Base-by-base conservation (phyloP, 768 basidiomycete genomes). In the Mycena kentingensis region DNA sequence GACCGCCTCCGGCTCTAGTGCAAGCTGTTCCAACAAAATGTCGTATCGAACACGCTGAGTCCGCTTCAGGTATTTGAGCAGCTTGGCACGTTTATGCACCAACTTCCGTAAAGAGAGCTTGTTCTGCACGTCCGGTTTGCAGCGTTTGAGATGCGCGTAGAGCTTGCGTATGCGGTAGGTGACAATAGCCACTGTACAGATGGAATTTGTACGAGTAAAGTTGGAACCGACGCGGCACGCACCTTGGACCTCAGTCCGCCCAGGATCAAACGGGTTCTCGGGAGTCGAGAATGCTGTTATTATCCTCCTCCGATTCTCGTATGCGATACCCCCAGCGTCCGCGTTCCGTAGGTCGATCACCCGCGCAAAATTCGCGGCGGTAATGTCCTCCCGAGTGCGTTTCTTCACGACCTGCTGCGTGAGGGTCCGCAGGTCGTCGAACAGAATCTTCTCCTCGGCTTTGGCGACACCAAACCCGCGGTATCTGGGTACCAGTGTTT, bases 231-330 rank as follows among this genome's bases (percentile, higher is more conserved):
- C 28, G 6, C 38, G 18, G 65, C 34, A 60, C 82, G 54, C 65
- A 93, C 95, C 93, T 79, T 97, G 95, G 0, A 97, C 94, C 64
- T 93, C 92, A 2, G 90, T 78, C 35, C 88, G 76, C 35, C 94
- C 95, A 0, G 93, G 76, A 67, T 95, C 90, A 52, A 78, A 82
- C 21, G 79, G 79, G 57, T 81, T 86, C 45, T 76, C 77, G 0
- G 80, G 77, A 6, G 78, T 74, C 1, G 94, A 96, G 71, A 98
- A 98, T 25, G 81, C 84, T 13, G 72, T 71, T 25, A 97, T 76
- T 55, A 94, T 87, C 55, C 93, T 78, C 64, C 83, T 76, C 53
- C 89, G 77, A 67, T 97, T 98, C 71, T 93, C 91, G 62, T 80
- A 90, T 45, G 90, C 83, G 55, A 98, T 84, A n/a, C 92, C 93